Evolutionary conservation across 306 rosid species (phyloP).

Genomic region (Luffa aegyptiaca): DNA sequence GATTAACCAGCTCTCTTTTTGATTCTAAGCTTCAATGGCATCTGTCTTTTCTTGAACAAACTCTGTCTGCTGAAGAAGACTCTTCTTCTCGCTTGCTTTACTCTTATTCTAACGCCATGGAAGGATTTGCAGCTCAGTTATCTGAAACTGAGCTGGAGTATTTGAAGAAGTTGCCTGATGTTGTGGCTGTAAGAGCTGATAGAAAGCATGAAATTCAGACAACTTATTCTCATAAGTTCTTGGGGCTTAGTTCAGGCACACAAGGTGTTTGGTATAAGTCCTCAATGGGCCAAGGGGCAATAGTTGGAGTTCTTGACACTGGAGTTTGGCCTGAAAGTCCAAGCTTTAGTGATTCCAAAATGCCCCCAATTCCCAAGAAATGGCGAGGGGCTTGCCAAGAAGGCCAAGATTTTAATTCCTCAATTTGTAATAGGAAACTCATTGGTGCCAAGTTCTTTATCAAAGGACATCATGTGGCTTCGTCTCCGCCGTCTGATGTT

Average conservation of each 20-base stretch:
- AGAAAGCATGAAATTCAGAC: slow-evolving; percentile 43
- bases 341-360: slow-evolving; percentile 55
- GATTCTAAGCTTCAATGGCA: slow-evolving; percentile 67
- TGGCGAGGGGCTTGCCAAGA: slow-evolving; percentile 82
- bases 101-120: slow-evolving; percentile 76
- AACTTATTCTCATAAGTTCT: slow-evolving; percentile 77
- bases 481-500: slow-evolving; percentile 23
- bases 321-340: slow-evolving; percentile 97
- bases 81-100: slow-evolving; percentile 72
- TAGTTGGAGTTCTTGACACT: slow-evolving; percentile 81
- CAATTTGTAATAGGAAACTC: slow-evolving; percentile 68
- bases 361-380: slow-evolving; percentile 67
- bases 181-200: slow-evolving; percentile 61
- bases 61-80: slow-evolving; percentile 37
- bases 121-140: slow-evolving; percentile 76
- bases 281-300: slow-evolving; percentile 54
- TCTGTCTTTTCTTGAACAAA: slow-evolving; percentile 49
- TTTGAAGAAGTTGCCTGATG: slow-evolving; percentile 51
- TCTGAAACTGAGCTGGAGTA: slow-evolving; percentile 50
- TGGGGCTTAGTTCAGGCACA: slow-evolving; percentile 47
- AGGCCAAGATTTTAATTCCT: slow-evolving; percentile 58
- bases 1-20: slow-evolving; percentile 34
- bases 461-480: slow-evolving; percentile 58
- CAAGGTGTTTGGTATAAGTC: slow-evolving; percentile 58
- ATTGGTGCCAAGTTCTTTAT: slow-evolving; percentile 88